A percentile compares a stretch with the other conserved stretches of the same genome.
Conservation (phyloP, 805 yeast genomes). For the Ogataea neopini region DNA sequence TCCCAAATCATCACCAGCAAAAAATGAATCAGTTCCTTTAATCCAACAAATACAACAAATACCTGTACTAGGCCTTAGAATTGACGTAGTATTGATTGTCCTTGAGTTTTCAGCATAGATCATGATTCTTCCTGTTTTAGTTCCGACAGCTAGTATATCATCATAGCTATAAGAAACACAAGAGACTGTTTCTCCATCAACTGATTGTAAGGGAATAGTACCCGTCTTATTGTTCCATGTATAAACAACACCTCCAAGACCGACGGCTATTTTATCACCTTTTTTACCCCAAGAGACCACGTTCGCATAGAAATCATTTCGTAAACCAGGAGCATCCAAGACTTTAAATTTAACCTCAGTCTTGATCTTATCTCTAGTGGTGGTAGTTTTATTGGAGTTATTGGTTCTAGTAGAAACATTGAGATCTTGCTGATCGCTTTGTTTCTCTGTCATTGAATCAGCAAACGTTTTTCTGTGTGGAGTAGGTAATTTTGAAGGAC, state of each 20-base stretch:
- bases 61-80: constrained; percentile 39
- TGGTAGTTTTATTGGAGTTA: constrained; percentile 11
- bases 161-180: constrained; percentile 57
- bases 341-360: constrained; percentile 50
- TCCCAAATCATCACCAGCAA: constrained; percentile 70
- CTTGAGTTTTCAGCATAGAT: constrained; percentile 33
- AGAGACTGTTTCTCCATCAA: constrained; percentile 47
- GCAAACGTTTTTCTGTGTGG: constrained; percentile 10
- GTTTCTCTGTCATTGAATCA: constrained; percentile 15
- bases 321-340: constrained; percentile 66
- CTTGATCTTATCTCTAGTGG: constrained; percentile 30
- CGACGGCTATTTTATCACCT: constrained; percentile 60
- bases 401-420: constrained; percentile 14
- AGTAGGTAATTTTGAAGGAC: constrained; percentile 23
- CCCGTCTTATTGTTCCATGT: constrained; percentile 60
- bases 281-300: constrained; percentile 68
- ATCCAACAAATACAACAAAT: constrained; percentile 66
- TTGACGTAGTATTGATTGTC: constrained; percentile 19
- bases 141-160: constrained; percentile 53
- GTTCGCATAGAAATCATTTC: constrained; percentile 79
- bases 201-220: constrained; percentile 44
- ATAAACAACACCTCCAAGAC: constrained; percentile 57
- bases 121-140: constrained; percentile 54
- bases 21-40: constrained; percentile 42
- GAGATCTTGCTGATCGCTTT: constrained; percentile 14